Evolutionary conservation across 1,284 basidiomycete genomes (phyloP).

Genomic region (Hortiboletus rubellus): DNA sequence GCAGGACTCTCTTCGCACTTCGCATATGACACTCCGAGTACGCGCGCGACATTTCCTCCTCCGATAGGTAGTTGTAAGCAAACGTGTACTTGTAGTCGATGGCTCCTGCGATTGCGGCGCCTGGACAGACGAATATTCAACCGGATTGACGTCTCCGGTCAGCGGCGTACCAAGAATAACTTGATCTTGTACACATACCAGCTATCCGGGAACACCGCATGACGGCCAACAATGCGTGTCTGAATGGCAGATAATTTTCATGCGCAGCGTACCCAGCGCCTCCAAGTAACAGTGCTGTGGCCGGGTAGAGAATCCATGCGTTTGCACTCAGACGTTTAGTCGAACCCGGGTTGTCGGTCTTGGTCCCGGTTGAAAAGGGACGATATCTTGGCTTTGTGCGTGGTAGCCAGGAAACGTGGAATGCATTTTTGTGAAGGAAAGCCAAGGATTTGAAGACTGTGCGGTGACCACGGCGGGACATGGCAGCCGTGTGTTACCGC

Average conservation of each 20-base stretch:
- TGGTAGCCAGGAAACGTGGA: slow-evolving; percentile 3
- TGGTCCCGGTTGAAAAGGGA: slow-evolving; percentile 15
- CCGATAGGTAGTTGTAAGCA: slow-evolving; percentile 54
- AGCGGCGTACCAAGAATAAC: slow-evolving; percentile 1
- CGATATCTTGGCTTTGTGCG: slow-evolving; percentile 5
- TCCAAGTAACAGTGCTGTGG: slow-evolving; percentile 22
- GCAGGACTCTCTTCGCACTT: slow-evolving; percentile 75
- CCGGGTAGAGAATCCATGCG: slow-evolving; percentile 29
- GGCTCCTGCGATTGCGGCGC: slow-evolving; percentile 62
- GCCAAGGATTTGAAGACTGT: slow-evolving; percentile 15
- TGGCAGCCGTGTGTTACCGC: slow-evolving; percentile 4
- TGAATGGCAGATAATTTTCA: slow-evolving; percentile 60
- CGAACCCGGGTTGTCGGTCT: not conserved
- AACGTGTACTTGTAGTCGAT: slow-evolving; percentile 88
- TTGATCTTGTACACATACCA: slow-evolving; percentile 38
- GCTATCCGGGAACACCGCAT: slow-evolving; percentile 76
- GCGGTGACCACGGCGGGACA: slow-evolving; percentile 21
- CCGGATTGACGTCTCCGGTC: slow-evolving; percentile 1
- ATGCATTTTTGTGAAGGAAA: slow-evolving; percentile 11
- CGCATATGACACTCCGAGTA: slow-evolving; percentile 80
- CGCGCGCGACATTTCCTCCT: slow-evolving; percentile 55
- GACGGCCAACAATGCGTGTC: slow-evolving; percentile 61
- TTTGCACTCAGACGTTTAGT: slow-evolving; percentile 9
- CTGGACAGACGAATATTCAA: slow-evolving; percentile 33
- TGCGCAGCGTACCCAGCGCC: slow-evolving; percentile 54